These are phyloP conservation scores for Cryomyces antarcticus DNA, from an alignment of 495 filamentous ascomycete genomes.

Conservation along the genomic window DNA sequence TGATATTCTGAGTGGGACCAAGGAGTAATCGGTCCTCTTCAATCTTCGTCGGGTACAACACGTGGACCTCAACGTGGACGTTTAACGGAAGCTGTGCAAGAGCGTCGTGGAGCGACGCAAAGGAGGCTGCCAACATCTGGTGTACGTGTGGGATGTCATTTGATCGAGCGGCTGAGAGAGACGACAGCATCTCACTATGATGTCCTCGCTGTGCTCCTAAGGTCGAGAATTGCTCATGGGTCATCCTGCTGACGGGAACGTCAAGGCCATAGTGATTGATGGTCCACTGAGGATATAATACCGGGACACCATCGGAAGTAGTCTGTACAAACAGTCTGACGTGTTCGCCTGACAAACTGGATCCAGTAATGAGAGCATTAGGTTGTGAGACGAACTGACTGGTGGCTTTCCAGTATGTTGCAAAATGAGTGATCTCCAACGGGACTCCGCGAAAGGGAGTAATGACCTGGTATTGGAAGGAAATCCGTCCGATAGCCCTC, in stretches of 20 bases:
- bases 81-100: conserved; percentile 48
- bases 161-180: conserved; percentile 23
- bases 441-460: conserved; percentile 90
- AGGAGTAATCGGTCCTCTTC: conserved; percentile 50
- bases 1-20: conserved; percentile 61
- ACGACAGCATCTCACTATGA: conserved; percentile 22
- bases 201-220: conserved; percentile 36
- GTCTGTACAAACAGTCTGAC: conserved; percentile 78
- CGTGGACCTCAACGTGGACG: conserved; percentile 71
- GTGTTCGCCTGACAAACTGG: conserved; percentile 84
- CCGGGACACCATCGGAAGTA: conserved; percentile 67
- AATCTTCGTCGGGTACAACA: conserved; percentile 54
- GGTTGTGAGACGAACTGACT: conserved; percentile 70
- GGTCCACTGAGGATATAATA: conserved; percentile 68
- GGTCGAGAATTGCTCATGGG: conserved; percentile 47
- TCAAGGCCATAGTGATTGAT: conserved; percentile 62
- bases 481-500: conserved; percentile 84
- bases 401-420: conserved; percentile 98
- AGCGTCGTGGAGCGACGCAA: conserved; percentile 53
- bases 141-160: conserved; percentile 45
- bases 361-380: conserved; percentile 77
- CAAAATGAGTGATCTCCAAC: conserved; percentile 89
- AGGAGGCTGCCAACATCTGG: conserved; percentile 47
- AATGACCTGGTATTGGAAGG: conserved; percentile 85
- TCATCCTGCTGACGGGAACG: conserved; percentile 57